Percentiles rank a stretch among this genome's conserved stretches.
These are phyloP conservation scores for Talaromyces albobiverticillius DNA, from an alignment of 2,329 filamentous ascomycete genomes.

Conservation along the genomic window DNA sequence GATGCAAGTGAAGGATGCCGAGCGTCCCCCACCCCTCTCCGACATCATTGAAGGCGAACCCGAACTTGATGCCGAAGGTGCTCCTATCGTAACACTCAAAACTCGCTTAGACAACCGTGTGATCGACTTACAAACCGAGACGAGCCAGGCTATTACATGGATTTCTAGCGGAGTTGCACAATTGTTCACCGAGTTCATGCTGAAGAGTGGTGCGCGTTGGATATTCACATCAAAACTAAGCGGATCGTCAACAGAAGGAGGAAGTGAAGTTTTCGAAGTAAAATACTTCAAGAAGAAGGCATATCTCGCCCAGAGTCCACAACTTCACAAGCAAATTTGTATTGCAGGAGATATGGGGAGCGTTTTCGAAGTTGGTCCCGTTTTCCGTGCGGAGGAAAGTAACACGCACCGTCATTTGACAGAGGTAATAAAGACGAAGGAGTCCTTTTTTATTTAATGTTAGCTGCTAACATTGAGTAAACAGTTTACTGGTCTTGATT, in stretches of 20 bases:
- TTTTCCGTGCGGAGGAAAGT: slow-evolving; percentile 66
- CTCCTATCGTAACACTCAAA: slow-evolving; percentile 73
- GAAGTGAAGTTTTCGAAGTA: slow-evolving; percentile 84
- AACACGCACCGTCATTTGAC: slow-evolving; percentile 66
- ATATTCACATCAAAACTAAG: slow-evolving; percentile 90
- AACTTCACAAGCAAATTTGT: slow-evolving; percentile 68
- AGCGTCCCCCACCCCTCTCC: slow-evolving; percentile 43
- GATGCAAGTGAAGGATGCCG: slow-evolving; percentile 56
- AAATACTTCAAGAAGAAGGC: slow-evolving; percentile 86
- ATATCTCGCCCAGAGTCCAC: slow-evolving; percentile 63
- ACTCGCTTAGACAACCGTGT: slow-evolving; percentile 88
- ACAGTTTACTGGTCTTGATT: slow-evolving; percentile 52
- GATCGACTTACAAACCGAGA: slow-evolving; percentile 86
- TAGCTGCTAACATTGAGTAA: slow-evolving; percentile 19
- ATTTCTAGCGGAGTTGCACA: slow-evolving; percentile 64
- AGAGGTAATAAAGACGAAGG: slow-evolving; percentile 42
- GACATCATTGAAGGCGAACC: slow-evolving; percentile 41
- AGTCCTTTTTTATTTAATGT: background rate
- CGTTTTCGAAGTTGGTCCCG: slow-evolving; percentile 64
- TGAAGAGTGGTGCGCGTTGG: slow-evolving; percentile 69
- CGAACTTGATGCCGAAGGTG: slow-evolving; percentile 50
- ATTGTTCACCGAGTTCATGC: slow-evolving; percentile 77
- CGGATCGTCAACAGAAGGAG: slow-evolving; percentile 87
- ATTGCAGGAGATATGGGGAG: slow-evolving; percentile 62
- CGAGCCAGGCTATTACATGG: slow-evolving; percentile 83